A percentile compares a stretch with the other conserved stretches of the same genome.
Conservation (phyloP, 1,139 yeast genomes). For the Geotrichum reessii region DNA sequence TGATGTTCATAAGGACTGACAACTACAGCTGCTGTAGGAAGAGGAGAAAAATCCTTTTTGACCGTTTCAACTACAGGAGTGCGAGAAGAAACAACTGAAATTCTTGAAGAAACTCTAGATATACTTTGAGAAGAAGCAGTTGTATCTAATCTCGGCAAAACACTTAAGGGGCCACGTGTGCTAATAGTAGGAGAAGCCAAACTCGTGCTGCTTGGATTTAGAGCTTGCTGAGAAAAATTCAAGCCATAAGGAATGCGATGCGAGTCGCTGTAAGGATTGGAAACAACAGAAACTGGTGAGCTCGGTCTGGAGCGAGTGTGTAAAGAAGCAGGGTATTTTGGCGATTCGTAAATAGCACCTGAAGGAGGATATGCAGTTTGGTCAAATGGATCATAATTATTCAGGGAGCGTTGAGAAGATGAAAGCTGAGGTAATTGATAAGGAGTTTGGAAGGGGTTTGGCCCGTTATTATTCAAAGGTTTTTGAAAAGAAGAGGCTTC, state of each 20-base stretch:
- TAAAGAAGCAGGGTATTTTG: slow-evolving; percentile 15
- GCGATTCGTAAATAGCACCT: slow-evolving; percentile 9
- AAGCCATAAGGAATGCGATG: slow-evolving; percentile 1
- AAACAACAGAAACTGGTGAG: slow-evolving; percentile 12
- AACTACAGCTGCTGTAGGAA: slow-evolving; percentile 1
- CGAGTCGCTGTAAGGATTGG: slow-evolving; percentile 12
- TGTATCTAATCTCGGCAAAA: not conserved
- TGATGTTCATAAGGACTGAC: not conserved
- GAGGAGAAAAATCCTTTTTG: not conserved
- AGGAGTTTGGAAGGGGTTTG: slow-evolving; percentile 12
- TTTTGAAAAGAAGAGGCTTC: slow-evolving; percentile 7
- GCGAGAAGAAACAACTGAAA: slow-evolving; percentile 12
- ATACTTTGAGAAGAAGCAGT: not conserved
- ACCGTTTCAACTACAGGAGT: slow-evolving; percentile 8
- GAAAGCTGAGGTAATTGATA: slow-evolving; percentile 10
- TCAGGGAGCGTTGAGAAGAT: slow-evolving; percentile 14
- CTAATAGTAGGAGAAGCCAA: not conserved
- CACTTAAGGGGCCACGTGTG: slow-evolving; percentile 1
- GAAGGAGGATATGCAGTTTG: slow-evolving; percentile 16
- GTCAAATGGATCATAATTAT: slow-evolving; percentile 16
- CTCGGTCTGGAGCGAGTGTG: slow-evolving; percentile 4
- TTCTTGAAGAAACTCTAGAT: slow-evolving; percentile 3
- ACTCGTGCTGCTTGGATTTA: slow-evolving; percentile 10
- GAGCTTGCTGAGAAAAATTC: slow-evolving; percentile 8
- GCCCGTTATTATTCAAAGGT: slow-evolving; percentile 2